A percentile compares a stretch with the other conserved stretches of the same genome.
phyloP scores from a whole-genome alignment of 805 yeast species.

The Nakazawaea siamensis region DNA sequence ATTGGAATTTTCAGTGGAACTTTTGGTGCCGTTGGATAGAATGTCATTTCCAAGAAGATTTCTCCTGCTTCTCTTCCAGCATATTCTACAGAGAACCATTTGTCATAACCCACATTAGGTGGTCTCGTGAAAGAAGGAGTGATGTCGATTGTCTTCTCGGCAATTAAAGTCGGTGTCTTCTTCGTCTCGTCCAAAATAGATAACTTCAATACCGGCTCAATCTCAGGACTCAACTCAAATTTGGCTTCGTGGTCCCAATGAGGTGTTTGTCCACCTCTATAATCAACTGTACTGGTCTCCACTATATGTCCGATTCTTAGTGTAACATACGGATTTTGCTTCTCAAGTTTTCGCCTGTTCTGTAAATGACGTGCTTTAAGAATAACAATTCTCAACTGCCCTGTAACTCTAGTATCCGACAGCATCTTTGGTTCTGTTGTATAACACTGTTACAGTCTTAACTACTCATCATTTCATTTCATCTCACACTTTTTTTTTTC shows the following conservation, averaged over 20 bases:
- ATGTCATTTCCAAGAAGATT: conserved; percentile 86
- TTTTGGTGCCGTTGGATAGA: conserved; percentile 48
- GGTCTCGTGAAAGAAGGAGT: conserved; percentile 61
- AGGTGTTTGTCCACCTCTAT: conserved; percentile 93
- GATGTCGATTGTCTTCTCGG: conserved; percentile 73
- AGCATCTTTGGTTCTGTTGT: too few species aligned
- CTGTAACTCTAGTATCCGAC: conserved; percentile 26
- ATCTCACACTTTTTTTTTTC: not conserved
- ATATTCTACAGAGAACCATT: conserved; percentile 69
- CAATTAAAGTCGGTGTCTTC: conserved; percentile 79
- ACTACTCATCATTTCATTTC: too few species aligned
- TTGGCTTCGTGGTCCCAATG: conserved; percentile 74
- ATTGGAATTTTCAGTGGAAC: conserved; percentile 15
- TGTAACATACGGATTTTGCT: conserved; percentile 88
- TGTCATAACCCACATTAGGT: conserved; percentile 70
- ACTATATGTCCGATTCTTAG: conserved; percentile 76
- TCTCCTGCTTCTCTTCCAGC: conserved; percentile 79
- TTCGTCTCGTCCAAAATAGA: conserved; percentile 82
- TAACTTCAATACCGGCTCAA: conserved; percentile 55
- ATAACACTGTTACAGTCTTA: too few species aligned
- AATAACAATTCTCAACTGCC: conserved; percentile 65
- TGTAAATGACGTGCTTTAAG: conserved; percentile 81
- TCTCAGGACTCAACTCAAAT: conserved; percentile 56
- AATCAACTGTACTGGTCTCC: conserved; percentile 66
- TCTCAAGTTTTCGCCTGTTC: conserved; percentile 78